These are phyloP conservation scores for Nemania abortiva DNA, from an alignment of 2,329 filamentous ascomycete genomes.

Conservation along the genomic window DNA sequence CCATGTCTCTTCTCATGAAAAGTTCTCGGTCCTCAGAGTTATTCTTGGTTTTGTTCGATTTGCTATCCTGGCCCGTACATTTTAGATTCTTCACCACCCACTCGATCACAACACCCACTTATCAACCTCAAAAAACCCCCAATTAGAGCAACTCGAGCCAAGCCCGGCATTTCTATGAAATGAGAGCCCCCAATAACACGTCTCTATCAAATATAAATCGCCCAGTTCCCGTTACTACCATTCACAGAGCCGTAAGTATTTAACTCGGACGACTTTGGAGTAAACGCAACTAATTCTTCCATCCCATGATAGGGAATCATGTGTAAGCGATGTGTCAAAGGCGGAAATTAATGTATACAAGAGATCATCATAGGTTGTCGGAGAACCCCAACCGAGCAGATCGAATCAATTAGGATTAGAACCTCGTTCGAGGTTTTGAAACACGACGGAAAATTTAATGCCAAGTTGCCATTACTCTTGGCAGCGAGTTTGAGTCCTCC, in stretches of 20 bases:
- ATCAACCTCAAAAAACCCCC: not conserved
- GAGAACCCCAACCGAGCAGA: constrained; percentile 20
- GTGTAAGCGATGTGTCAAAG: not conserved
- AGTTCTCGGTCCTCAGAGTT: not conserved
- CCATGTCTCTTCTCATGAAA: too few species aligned
- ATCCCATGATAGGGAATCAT: not conserved
- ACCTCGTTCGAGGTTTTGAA: not conserved
- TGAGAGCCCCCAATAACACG: not conserved
- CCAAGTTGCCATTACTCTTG: constrained; percentile 10
- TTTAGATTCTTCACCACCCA: not conserved
- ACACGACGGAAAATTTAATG: constrained; percentile 9
- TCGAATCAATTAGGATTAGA: not conserved
- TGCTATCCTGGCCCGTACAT: not conserved
- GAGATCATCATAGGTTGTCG: constrained; percentile 2
- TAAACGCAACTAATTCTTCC: not conserved
- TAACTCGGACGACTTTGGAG: not conserved
- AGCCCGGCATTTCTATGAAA: not conserved
- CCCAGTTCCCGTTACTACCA: not conserved
- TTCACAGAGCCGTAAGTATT: not conserved
- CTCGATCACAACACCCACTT: not conserved
- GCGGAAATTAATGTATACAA: constrained; percentile 1
- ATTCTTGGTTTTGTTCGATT: not conserved
- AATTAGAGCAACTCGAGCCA: not conserved
- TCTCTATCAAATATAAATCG: not conserved
- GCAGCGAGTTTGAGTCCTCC: constrained; percentile 25